These are phyloP conservation scores for Agrocybe pediades DNA, from an alignment of 768 basidiomycete genomes.

Conservation along the genomic window DNA sequence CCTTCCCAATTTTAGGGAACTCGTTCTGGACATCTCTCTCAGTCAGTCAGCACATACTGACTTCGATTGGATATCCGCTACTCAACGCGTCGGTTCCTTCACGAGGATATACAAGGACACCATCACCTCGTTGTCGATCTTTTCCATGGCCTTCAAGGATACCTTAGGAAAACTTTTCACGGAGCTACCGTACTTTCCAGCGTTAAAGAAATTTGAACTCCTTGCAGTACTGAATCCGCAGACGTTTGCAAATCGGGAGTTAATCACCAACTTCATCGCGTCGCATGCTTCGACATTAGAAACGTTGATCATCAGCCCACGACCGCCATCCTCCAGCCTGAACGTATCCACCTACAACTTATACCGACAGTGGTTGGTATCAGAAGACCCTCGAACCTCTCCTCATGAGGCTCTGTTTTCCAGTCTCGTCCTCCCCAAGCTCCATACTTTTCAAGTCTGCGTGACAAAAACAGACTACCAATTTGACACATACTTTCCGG, in stretches of 20 bases:
- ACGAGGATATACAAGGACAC: background rate
- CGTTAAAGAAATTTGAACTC: background rate
- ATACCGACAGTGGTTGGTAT: background rate
- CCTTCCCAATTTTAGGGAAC: slow-evolving; percentile 9
- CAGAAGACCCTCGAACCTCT: background rate
- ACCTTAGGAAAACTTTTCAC: background rate
- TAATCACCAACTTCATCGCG: background rate
- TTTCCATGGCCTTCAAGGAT: background rate
- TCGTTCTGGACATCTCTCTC: background rate
- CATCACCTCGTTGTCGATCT: background rate
- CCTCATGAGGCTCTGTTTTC: background rate
- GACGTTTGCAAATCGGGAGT: background rate
- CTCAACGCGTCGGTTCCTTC: background rate
- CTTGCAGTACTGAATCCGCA: background rate
- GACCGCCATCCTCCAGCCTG: background rate
- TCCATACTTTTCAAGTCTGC: slow-evolving; percentile 1
- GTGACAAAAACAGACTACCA: too few species aligned
- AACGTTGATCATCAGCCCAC: background rate
- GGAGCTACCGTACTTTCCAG: background rate
- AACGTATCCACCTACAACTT: background rate
- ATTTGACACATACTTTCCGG: too few species aligned
- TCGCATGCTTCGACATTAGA: background rate
- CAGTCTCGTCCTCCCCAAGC: background rate
- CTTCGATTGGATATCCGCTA: background rate
- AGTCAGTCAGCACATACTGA: background rate